Evolutionary conservation across 495 filamentous ascomycete species (phyloP), one percentile per base, ranked within the genome.

Genomic region (Penicillium coffeae): DNA sequence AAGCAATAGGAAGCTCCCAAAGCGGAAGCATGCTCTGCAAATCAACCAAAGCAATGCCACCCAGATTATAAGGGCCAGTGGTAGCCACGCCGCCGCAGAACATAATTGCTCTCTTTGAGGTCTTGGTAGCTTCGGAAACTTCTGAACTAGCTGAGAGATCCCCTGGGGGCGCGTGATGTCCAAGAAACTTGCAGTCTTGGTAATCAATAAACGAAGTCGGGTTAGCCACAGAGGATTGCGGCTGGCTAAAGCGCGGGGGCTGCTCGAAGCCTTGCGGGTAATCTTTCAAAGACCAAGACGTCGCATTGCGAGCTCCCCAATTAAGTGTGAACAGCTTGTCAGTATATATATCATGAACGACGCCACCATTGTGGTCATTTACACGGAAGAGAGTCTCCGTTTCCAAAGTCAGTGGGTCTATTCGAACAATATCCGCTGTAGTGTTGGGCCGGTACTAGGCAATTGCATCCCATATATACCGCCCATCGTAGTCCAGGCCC

Each of bases 101-200:
- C 68, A 71, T 68, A 39, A 68, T 52, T 1, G 59, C 47, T 16
- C 62, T 40, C 34, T 21, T 43, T 32, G 8, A 3, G 2, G 13
- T n/a, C 40, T 30, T n/a, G n/a, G n/a, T n/a, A n/a, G n/a, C n/a
- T n/a, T n/a, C n/a, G n/a, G n/a, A 16, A 3, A 18, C 14, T 15
- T 21, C 41, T 44, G 27, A 34, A 10, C 35, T 20, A 15, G 41
- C 51, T 5, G 45, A 21, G 8, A 55, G 38, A 19, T 22, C 21
- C 20, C 15, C 30, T 3, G 58, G 58, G 7, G 55, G 32, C 1
- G 27, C 21, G 12, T 59, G 55, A 44, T 60, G 65, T 9, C 66
- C 66, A 8, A 71, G 54, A 20, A 65, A 71, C 47, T 71, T 70
- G 55, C 66, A 71, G 51, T 67, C 68, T 45, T 71, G 65, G 45